phyloP scores from a whole-genome alignment of 768 basidiomycete species.

The Lactifluus rugatus region DNA sequence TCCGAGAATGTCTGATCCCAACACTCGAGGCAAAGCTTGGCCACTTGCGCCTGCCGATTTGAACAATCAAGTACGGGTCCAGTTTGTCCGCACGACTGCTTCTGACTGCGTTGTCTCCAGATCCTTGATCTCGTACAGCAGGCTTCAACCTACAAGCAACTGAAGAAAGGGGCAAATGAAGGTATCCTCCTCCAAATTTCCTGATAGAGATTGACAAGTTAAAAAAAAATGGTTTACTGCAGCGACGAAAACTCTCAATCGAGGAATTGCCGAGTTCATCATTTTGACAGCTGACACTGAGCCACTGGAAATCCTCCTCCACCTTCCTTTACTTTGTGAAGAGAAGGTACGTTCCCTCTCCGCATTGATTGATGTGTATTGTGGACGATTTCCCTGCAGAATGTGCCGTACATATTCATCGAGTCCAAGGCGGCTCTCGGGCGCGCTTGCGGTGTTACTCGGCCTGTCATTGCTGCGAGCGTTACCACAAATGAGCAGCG shows the following conservation, averaged over 20 bases:
- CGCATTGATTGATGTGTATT: background rate
- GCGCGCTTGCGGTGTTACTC: slow-evolving; percentile 88
- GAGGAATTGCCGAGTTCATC: slow-evolving; percentile 97
- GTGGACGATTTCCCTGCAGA: slow-evolving; percentile 37
- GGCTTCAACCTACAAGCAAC: slow-evolving; percentile 93
- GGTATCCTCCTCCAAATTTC: slow-evolving; percentile 38
- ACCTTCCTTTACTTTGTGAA: slow-evolving; percentile 94
- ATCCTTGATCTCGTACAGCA: slow-evolving; percentile 95
- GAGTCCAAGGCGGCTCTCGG: slow-evolving; percentile 93
- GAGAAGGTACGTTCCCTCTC: slow-evolving; percentile 64
- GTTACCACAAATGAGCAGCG: slow-evolving; percentile 94
- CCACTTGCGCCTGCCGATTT: slow-evolving; percentile 77
- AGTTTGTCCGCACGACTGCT: background rate
- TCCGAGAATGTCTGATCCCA: slow-evolving; percentile 47
- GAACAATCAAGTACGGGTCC: slow-evolving; percentile 67
- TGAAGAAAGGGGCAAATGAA: slow-evolving; percentile 99
- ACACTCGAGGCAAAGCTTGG: slow-evolving; percentile 68
- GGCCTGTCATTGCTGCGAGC: slow-evolving; percentile 91
- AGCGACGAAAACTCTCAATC: slow-evolving; percentile 98
- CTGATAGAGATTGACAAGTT: background rate
- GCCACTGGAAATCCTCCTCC: slow-evolving; percentile 94
- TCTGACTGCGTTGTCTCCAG: slow-evolving; percentile 30
- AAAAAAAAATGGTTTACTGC: background rate
- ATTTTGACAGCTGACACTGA: slow-evolving; percentile 95
- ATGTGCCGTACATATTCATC: slow-evolving; percentile 93